Conservation (phyloP, 2,329 filamentous ascomycete genomes). For the Neocucurbitaria cava region DNA sequence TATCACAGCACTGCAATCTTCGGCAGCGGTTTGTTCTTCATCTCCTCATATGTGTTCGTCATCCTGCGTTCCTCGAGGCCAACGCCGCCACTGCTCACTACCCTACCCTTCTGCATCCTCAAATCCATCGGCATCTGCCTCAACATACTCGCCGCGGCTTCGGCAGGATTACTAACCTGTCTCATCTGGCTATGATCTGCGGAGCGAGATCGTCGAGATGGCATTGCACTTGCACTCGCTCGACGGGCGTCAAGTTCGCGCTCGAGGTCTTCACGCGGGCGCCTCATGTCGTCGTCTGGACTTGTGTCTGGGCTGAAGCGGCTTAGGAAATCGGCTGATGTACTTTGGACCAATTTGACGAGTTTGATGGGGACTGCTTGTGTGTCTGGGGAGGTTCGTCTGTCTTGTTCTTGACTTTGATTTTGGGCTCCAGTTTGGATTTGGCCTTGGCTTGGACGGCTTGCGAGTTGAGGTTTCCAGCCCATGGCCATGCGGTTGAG, state of each 20-base stretch:
- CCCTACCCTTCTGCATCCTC: neutral
- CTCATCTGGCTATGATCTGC: conserved; percentile 12
- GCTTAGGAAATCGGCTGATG: conserved; percentile 25
- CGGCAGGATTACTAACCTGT: conserved; percentile 8
- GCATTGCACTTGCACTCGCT: conserved; percentile 9
- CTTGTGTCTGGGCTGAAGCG: conserved; percentile 29
- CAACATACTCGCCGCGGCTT: conserved; percentile 9
- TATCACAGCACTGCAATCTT: conserved; percentile 29
- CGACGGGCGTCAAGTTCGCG: conserved; percentile 13
- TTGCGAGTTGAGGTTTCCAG: conserved; percentile 23
- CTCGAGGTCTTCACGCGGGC: conserved; percentile 12
- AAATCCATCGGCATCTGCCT: conserved; percentile 15
- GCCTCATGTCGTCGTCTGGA: conserved; percentile 16
- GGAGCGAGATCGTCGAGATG: conserved; percentile 18
- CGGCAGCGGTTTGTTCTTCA: conserved; percentile 40
- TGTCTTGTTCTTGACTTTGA: neutral
- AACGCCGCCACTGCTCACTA: conserved; percentile 3
- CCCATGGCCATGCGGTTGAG: conserved; percentile 16
- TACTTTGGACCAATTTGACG: conserved; percentile 8
- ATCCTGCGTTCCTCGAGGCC: conserved; percentile 7
- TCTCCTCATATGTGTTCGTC: conserved; percentile 20
- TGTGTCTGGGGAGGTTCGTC: neutral
- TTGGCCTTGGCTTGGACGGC: neutral
- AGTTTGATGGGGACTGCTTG: neutral
- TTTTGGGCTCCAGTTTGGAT: neutral